Evolutionary conservation across 2,329 filamentous ascomycete species (phyloP).

Genomic region (Microcyclosporella mali): DNA sequence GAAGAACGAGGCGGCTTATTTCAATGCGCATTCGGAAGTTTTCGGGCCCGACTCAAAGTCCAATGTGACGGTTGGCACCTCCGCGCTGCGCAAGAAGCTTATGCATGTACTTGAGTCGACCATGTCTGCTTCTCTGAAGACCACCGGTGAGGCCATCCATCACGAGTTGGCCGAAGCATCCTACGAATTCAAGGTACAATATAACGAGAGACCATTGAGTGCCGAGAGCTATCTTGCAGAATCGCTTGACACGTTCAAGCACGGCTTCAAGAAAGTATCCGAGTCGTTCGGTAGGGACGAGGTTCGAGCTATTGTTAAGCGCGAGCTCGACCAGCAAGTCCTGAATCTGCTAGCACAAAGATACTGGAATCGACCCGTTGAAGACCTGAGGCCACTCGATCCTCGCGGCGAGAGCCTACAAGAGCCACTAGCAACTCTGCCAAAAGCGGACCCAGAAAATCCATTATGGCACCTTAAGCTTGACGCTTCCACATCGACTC

Average conservation of each 20-base stretch:
- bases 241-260: conserved; percentile 92
- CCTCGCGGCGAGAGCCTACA: conserved; percentile 21
- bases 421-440: conserved; percentile 55
- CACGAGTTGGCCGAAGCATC: conserved; percentile 94
- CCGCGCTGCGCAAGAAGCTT: conserved; percentile 83
- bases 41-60: conserved; percentile 64
- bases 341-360: conserved; percentile 85
- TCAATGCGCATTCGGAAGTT: conserved; percentile 72
- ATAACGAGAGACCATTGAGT: conserved; percentile 90
- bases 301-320: conserved; percentile 82
- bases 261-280: conserved; percentile 90
- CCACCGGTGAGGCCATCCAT: conserved; percentile 84
- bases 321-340: conserved; percentile 89
- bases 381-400: conserved; percentile 59
- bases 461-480: conserved; percentile 91
- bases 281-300: conserved; percentile 84
- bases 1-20: conserved; percentile 83
- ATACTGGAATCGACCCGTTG: conserved; percentile 95
- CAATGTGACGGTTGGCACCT: conserved; percentile 68
- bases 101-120: conserved; percentile 97
- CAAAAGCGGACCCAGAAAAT: conserved; percentile 77
- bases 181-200: conserved; percentile 99
- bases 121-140: conserved; percentile 87
- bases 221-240: conserved; percentile 96
- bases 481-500: conserved; percentile 79